phyloP scores from a whole-genome alignment of 23 red algal genomes.

The Cyanidiococcus yangmingshanensis region DNA sequence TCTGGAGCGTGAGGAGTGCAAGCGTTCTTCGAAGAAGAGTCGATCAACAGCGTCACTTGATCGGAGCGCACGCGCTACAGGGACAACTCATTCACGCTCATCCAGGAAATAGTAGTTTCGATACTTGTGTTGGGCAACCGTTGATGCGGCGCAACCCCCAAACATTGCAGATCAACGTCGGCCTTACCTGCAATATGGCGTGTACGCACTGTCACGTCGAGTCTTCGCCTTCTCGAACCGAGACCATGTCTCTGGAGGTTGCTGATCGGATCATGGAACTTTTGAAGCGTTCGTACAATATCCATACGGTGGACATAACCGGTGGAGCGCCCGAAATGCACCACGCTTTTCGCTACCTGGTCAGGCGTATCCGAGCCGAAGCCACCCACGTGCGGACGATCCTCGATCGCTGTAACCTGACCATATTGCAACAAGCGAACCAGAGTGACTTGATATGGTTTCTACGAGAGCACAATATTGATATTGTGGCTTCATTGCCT shows the following conservation, averaged over 20 bases:
- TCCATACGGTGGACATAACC: constrained; percentile 77
- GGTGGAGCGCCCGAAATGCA: constrained; percentile 97
- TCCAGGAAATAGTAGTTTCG: not conserved
- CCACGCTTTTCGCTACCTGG: constrained; percentile 51
- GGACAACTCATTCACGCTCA: too few relatives aligned
- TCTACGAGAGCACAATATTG: constrained; percentile 48
- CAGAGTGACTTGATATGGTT: constrained; percentile 57
- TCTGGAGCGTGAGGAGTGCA: too few relatives aligned
- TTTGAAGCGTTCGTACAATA: constrained; percentile 1
- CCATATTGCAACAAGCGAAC: constrained; percentile 35
- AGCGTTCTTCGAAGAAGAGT: too few relatives aligned
- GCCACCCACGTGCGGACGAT: constrained; percentile 31
- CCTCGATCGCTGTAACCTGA: constrained; percentile 89
- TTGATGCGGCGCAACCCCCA: constrained; percentile 25
- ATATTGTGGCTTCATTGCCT: constrained; percentile 75
- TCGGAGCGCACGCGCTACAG: too few relatives aligned
- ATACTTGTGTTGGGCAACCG: not conserved
- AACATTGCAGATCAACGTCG: constrained; percentile 92
- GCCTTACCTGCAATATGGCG: constrained; percentile 87
- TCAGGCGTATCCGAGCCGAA: constrained; percentile 16
- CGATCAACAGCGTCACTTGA: too few relatives aligned
- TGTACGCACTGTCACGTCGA: constrained; percentile 96
- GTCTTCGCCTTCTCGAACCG: constrained; percentile 65
- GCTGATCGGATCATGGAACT: constrained; percentile 69
- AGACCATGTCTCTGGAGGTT: constrained; percentile 58